These are phyloP conservation scores for Diaporthe longicolla DNA, from an alignment of 2,329 filamentous ascomycete genomes.

Conservation along the genomic window DNA sequence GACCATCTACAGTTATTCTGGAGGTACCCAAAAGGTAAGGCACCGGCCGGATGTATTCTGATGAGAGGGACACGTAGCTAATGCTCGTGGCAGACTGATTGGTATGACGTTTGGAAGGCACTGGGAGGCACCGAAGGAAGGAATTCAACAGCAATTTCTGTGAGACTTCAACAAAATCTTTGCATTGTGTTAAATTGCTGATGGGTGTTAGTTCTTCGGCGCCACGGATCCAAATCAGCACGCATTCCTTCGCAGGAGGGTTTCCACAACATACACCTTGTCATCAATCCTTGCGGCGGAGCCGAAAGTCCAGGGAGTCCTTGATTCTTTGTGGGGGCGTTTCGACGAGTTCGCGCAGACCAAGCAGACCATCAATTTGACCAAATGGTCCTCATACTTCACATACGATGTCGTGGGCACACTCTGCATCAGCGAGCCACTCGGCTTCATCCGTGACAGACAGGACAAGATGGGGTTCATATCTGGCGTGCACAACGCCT, in stretches of 20 bases:
- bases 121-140: conserved; percentile 4
- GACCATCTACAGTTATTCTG: conserved; percentile 12
- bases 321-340: conserved; percentile 5
- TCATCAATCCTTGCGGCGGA: not conserved
- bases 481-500: not conserved
- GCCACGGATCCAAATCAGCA: conserved; percentile 8
- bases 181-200: not conserved
- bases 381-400: conserved; percentile 9
- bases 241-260: conserved; percentile 8
- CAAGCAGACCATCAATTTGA: not conserved
- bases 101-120: conserved; percentile 1
- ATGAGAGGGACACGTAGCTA: not conserved
- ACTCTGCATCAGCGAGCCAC: conserved; percentile 10
- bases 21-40: conserved; percentile 10
- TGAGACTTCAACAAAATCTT: not conserved
- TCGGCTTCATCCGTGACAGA: not conserved
- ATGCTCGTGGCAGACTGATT: not conserved
- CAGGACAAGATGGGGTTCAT: conserved; percentile 1
- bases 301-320: not conserved
- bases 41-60: too few species aligned
- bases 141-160: conserved; percentile 8
- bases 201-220: not conserved
- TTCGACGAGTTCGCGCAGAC: not conserved
- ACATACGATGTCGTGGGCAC: conserved; percentile 1
- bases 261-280: not conserved